These are phyloP conservation scores for Tetracladium marchalianum DNA, from an alignment of 495 filamentous ascomycete species.

Conservation along the genomic window DNA sequence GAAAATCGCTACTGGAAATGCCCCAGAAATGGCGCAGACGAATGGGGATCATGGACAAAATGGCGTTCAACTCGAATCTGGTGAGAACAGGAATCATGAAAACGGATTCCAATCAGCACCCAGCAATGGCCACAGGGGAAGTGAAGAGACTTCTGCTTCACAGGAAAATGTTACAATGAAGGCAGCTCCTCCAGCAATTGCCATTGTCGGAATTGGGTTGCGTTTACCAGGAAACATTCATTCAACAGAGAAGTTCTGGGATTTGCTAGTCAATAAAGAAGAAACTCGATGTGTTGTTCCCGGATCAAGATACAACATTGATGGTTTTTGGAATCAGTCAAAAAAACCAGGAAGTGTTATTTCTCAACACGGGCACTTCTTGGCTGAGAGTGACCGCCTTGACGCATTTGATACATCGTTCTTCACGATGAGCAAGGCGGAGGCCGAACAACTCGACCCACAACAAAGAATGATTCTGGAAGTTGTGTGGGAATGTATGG, in stretches of 20 bases:
- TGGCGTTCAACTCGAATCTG: not conserved
- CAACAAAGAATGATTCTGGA: constrained; percentile 48
- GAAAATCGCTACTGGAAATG: too few relatives aligned
- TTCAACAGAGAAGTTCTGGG: constrained; percentile 4
- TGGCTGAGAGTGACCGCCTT: constrained; percentile 3
- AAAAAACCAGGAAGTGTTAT: constrained; percentile 1
- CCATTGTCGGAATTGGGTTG: not conserved
- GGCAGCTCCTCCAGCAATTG: not conserved
- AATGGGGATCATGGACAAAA: not conserved
- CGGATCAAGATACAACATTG: not conserved
- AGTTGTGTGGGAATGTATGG: constrained; percentile 23
- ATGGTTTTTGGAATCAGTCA: not conserved
- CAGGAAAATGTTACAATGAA: not conserved
- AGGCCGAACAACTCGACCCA: constrained; percentile 45
- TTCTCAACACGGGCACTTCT: not conserved
- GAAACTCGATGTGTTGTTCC: constrained; percentile 1
- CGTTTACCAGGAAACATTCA: constrained; percentile 3
- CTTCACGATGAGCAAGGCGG: constrained; percentile 30
- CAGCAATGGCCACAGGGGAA: not conserved
- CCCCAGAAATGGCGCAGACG: too few relatives aligned
- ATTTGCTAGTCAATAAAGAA: not conserved
- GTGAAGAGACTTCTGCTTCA: not conserved
- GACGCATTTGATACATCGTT: constrained; percentile 25
- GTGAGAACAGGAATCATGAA: not conserved
- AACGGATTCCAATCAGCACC: not conserved